phyloP scores from a whole-genome alignment of 768 basidiomycete species.

The Paxillus involutus region DNA sequence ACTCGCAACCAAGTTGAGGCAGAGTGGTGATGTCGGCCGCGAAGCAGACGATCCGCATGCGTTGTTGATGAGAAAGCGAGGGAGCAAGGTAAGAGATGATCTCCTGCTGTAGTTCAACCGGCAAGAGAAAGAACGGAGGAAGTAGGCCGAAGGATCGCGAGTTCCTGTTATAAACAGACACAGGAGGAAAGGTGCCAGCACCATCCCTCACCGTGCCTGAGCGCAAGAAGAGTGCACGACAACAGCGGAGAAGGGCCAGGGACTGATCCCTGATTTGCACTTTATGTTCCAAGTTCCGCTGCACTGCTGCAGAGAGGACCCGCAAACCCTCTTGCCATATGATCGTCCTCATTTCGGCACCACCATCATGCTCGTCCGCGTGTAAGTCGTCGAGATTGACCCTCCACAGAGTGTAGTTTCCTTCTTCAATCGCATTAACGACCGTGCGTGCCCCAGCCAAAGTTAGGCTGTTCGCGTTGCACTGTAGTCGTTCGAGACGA shows the following conservation, averaged over 20 bases:
- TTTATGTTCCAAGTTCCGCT: conserved; percentile 45
- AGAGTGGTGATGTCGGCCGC: conserved; percentile 49
- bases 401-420: conserved; percentile 47
- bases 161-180: conserved; percentile 5
- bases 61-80: conserved; percentile 53
- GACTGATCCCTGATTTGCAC: conserved; percentile 45
- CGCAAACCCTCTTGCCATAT: conserved; percentile 33
- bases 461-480: conserved; percentile 57
- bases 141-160: conserved; percentile 5
- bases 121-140: conserved; percentile 43
- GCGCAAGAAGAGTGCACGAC: conserved; percentile 51
- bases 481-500: conserved; percentile 46
- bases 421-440: conserved; percentile 40
- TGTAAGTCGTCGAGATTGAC: conserved; percentile 53
- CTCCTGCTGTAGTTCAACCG: conserved; percentile 56
- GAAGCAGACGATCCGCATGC: conserved; percentile 50
- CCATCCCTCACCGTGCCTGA: conserved; percentile 10
- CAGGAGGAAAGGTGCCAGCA: not conserved
- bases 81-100: conserved; percentile 61
- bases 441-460: conserved; percentile 44
- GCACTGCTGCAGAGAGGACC: conserved; percentile 33
- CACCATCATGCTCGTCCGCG: conserved; percentile 25
- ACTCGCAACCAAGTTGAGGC: conserved; percentile 31
- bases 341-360: conserved; percentile 25
- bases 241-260: conserved; percentile 46